Evolutionary conservation across 345 rosid species (phyloP).

Genomic region (Theobroma cacao): DNA sequence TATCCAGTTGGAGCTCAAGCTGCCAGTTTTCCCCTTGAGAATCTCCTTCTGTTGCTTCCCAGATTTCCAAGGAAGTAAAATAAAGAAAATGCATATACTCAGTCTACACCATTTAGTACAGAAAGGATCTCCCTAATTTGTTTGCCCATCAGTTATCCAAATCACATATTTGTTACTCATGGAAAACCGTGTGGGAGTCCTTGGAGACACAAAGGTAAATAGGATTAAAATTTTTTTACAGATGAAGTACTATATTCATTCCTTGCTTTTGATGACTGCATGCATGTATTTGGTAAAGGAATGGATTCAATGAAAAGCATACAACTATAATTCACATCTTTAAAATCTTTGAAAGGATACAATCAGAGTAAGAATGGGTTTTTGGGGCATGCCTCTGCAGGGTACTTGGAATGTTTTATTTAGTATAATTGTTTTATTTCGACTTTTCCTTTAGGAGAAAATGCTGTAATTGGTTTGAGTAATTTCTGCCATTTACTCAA

Average conservation of each 20-base stretch:
- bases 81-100: background rate
- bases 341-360: background rate
- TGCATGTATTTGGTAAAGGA: background rate
- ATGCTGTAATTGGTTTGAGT: background rate
- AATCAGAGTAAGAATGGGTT: background rate
- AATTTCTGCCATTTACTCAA: background rate
- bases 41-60: background rate
- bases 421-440: background rate
- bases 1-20: background rate
- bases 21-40: background rate
- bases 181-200: background rate
- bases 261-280: background rate
- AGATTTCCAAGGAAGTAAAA: background rate
- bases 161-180: background rate
- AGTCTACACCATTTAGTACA: background rate
- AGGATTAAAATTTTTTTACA: background rate
- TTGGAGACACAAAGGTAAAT: background rate
- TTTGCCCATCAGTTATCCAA: background rate
- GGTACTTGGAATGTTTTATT: background rate
- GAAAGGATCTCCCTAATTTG: background rate
- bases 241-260: background rate
- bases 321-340: background rate
- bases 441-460: background rate
- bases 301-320: background rate
- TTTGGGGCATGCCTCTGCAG: background rate